Evolutionary conservation across 2,329 filamentous ascomycete genomes (phyloP).

Genomic region (Xylariaceae sp.): DNA sequence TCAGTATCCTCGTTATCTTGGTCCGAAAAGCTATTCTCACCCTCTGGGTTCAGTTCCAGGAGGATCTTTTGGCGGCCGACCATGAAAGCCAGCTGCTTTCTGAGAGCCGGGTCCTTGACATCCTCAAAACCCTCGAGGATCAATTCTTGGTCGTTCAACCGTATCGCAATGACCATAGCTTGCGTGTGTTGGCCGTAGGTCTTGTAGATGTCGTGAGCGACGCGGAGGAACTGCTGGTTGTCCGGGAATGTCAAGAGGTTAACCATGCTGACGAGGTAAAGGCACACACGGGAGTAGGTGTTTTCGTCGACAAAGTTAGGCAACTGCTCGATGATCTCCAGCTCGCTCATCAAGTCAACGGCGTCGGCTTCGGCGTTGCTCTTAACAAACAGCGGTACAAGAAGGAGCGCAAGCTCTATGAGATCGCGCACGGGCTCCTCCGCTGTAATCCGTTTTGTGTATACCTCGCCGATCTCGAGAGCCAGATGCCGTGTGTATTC

Average conservation of each 20-base stretch:
- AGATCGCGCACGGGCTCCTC: conserved; percentile 82
- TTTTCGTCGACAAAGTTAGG: conserved; percentile 87
- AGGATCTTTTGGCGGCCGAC: conserved; percentile 87
- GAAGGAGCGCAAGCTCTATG: conserved; percentile 72
- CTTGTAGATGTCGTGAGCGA: conserved; percentile 89
- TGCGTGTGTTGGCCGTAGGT: conserved; percentile 89
- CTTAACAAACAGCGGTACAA: conserved; percentile 92
- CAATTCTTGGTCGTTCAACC: conserved; percentile 78
- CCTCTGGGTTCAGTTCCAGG: conserved; percentile 60
- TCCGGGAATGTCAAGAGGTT: conserved; percentile 95
- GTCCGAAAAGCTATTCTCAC: conserved; percentile 56
- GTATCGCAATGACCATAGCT: conserved; percentile 89
- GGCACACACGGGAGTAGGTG: conserved; percentile 85
- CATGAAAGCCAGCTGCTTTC: conserved; percentile 91
- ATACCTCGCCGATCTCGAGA: conserved; percentile 92
- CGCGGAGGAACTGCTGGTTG: conserved; percentile 90
- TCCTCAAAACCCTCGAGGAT: conserved; percentile 78
- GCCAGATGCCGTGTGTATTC: conserved; percentile 96
- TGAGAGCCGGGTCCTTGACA: conserved; percentile 73
- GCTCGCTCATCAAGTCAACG: conserved; percentile 91
- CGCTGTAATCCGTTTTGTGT: conserved; percentile 76
- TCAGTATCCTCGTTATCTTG: conserved; percentile 69
- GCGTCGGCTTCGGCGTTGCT: conserved; percentile 98
- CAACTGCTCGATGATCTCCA: conserved; percentile 94
- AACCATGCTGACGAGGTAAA: conserved; percentile 99